A percentile compares a stretch with the other conserved stretches of the same genome.
These are phyloP conservation scores for Lipomyces mesembrius DNA, from an alignment of 805 yeast genomes.

Conservation along the genomic window DNA sequence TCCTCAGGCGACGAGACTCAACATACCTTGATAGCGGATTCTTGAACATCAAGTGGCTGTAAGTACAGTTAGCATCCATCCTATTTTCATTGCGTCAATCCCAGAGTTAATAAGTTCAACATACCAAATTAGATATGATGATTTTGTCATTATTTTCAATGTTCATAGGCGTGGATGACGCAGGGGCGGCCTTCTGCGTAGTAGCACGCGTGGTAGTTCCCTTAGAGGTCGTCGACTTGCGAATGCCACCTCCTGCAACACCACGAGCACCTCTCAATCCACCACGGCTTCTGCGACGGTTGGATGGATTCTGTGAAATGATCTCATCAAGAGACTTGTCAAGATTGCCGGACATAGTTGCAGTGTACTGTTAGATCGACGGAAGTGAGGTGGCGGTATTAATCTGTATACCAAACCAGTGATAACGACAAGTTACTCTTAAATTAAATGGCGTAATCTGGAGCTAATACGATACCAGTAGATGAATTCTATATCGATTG, in stretches of 20 bases:
- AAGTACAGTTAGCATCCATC: slow-evolving; percentile 5
- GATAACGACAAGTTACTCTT: neutral
- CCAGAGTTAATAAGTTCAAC: slow-evolving; percentile 25
- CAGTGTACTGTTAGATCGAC: neutral
- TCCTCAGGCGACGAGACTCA: slow-evolving; percentile 37
- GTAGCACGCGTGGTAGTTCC: slow-evolving; percentile 41
- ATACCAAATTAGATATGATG: slow-evolving; percentile 73
- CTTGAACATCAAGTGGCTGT: slow-evolving; percentile 79
- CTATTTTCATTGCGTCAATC: neutral
- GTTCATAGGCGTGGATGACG: slow-evolving; percentile 50
- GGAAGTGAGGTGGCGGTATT: neutral
- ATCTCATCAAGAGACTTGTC: slow-evolving; percentile 96
- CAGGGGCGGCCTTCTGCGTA: slow-evolving; percentile 45
- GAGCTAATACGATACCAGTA: neutral
- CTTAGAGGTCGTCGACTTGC: slow-evolving; percentile 39
- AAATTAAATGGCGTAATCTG: neutral
- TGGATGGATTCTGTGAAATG: slow-evolving; percentile 61
- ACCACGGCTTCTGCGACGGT: slow-evolving; percentile 38
- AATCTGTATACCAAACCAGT: neutral
- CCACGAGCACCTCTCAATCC: slow-evolving; percentile 21
- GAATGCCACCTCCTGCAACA: slow-evolving; percentile 40
- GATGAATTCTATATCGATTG: neutral
- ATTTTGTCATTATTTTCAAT: slow-evolving; percentile 65
- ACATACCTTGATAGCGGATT: slow-evolving; percentile 86
- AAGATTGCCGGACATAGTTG: slow-evolving; percentile 72